Evolutionary conservation across 2,329 filamentous ascomycete species (phyloP), one percentile per base, ranked within the genome.

Genomic region (Cordyceps militaris): DNA sequence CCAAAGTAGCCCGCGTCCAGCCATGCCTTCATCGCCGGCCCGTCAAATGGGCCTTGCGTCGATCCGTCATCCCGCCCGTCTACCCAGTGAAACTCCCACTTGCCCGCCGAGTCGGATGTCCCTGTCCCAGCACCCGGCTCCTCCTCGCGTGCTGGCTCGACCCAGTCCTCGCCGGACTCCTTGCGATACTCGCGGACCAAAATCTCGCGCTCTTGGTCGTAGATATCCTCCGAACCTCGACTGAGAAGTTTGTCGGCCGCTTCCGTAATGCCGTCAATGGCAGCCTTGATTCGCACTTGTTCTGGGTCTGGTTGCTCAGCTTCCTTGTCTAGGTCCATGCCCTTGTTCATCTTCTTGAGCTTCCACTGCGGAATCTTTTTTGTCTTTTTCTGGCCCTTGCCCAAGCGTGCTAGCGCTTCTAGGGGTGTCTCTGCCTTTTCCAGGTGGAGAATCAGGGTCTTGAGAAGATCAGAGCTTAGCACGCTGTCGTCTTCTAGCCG

Each of bases 81-180:
- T 40, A 85, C 86, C 94, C 94, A 99, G 59, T 90, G 82, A 70
- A 91, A 99, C 71, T 97, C 89, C 92, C 93, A 99, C 8, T 42
- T 42, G 11, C 66, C 66, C 19, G 67, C 68, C 24, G 71, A 67
- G 48, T 67, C 65, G 47, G 69, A 66, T 42, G 66, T 67, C 44
- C 67, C 61, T n/a, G 73, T 75, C 62, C 83, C 76, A 19, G 72
- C 70, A 94, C 94, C 97, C 9, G 88, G 83, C 65, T 96, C 90
- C 28, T 46, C 42, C 42, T 55, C 53, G 19, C n/a, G n/a, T 42
- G 67, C 61, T n/a, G 73, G 76, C 62, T 83, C 76, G 21, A 73
- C 70, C 94, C 94, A 99, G 9, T 88, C 83, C 65, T 96, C 91
- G 34, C 92, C 92, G 0, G 91, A 91, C 71, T 97, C 92, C 52